Conservation (phyloP, 2,329 filamentous ascomycete genomes). For the Lasiodiplodia sp. region DNA sequence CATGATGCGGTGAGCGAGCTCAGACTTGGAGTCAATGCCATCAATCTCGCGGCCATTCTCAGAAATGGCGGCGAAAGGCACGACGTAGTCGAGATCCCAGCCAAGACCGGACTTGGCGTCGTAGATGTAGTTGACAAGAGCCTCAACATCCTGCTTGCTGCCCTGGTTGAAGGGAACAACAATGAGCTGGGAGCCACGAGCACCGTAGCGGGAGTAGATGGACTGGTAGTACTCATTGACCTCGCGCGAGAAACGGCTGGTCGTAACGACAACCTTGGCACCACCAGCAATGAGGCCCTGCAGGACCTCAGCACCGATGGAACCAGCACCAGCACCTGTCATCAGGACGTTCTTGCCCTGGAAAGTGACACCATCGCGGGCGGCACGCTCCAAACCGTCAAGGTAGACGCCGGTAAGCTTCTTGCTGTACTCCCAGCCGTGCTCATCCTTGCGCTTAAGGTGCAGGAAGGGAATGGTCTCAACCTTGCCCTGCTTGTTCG, state of each 20-base stretch:
- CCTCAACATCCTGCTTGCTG: constrained; percentile 97
- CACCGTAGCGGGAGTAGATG: constrained; percentile 95
- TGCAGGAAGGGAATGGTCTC: constrained; percentile 98
- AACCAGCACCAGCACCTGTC: constrained; percentile 97
- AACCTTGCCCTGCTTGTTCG: constrained; percentile 81
- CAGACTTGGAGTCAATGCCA: constrained; percentile 93
- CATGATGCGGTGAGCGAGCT: constrained; percentile 98
- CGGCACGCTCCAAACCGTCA: constrained; percentile 88
- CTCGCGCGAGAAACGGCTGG: constrained; percentile 93
- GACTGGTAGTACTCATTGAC: constrained; percentile 99
- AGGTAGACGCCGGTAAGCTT: constrained; percentile 94
- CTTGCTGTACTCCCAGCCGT: constrained; percentile 99
- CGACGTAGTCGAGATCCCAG: constrained; percentile 96
- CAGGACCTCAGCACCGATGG: constrained; percentile 95
- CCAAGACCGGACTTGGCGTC: constrained; percentile 94
- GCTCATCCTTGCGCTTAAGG: constrained; percentile 89
- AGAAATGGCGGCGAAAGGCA: constrained; percentile 96
- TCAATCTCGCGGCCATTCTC: constrained; percentile 98
- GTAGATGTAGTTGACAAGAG: constrained; percentile 94
- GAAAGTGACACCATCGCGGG: constrained; percentile 86
- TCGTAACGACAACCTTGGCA: constrained; percentile 95
- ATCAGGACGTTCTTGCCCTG: constrained; percentile 95
- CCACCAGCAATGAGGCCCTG: constrained; percentile 96
- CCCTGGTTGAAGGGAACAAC: constrained; percentile 99
- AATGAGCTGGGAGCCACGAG: constrained; percentile 92